Percentiles rank a stretch among this genome's conserved stretches.
These are phyloP conservation scores for Fusarium sp. DNA, from an alignment of 2,329 filamentous ascomycete genomes.

Conservation along the genomic window DNA sequence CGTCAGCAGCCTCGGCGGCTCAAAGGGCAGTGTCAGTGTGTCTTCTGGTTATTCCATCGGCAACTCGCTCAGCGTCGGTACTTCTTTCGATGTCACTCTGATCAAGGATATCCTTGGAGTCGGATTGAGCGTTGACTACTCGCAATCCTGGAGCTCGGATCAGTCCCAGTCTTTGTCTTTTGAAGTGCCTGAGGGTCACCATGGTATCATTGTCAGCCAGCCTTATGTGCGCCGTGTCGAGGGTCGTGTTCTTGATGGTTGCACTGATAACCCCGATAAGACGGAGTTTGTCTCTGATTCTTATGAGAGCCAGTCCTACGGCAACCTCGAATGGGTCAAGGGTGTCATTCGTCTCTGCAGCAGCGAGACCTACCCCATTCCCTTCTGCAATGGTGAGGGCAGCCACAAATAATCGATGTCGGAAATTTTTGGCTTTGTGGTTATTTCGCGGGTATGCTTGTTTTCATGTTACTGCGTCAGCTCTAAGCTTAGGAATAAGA, in stretches of 20 bases:
- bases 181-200: conserved; percentile 29
- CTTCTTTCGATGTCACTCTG: conserved; percentile 7
- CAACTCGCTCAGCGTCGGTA: conserved; percentile 31
- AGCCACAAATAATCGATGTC: conserved; percentile 19
- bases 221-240: conserved; percentile 42
- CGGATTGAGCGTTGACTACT: conserved; percentile 32
- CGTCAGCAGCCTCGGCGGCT: conserved; percentile 38
- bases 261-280: conserved; percentile 31
- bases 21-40: conserved; percentile 31
- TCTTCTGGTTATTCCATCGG: conserved; percentile 29
- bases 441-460: too few relatives aligned
- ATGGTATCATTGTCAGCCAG: conserved; percentile 45
- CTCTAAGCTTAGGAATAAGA: neutral
- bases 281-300: conserved; percentile 29
- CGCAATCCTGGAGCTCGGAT: conserved; percentile 31
- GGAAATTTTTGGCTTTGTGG: accelerated
- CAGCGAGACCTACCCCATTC: conserved; percentile 41
- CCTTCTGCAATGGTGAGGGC: conserved; percentile 42
- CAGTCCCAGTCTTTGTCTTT: conserved; percentile 38
- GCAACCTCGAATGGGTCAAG: conserved; percentile 45
- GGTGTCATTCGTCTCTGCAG: conserved; percentile 44
- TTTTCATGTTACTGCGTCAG: neutral
- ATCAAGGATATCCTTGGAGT: conserved; percentile 15
- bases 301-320: conserved; percentile 38
- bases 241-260: conserved; percentile 36